phyloP scores from a whole-genome alignment of 2,329 filamentous ascomycete species.

The Hirsutella thompsonii region DNA sequence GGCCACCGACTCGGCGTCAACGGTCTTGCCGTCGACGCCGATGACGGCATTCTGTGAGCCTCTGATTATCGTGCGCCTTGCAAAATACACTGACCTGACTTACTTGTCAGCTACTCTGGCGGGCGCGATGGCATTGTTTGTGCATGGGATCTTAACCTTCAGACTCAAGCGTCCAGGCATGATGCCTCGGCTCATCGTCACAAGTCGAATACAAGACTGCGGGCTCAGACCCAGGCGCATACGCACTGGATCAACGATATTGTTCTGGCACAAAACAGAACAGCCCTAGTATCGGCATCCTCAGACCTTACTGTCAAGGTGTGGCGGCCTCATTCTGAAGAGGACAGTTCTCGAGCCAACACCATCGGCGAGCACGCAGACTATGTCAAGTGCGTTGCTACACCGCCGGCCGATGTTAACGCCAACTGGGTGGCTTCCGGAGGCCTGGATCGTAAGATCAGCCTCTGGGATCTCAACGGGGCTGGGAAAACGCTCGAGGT shows the following conservation, averaged over 20 bases:
- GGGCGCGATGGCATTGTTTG: slow-evolving; percentile 92
- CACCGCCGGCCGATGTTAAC: slow-evolving; percentile 46
- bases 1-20: slow-evolving; percentile 93
- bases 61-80: not conserved
- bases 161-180: slow-evolving; percentile 32
- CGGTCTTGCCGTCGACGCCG: slow-evolving; percentile 75
- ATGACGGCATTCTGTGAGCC: slow-evolving; percentile 74
- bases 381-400: slow-evolving; percentile 90
- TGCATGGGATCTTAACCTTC: slow-evolving; percentile 79
- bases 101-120: slow-evolving; percentile 65
- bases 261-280: slow-evolving; percentile 62
- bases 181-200: slow-evolving; percentile 11
- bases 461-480: slow-evolving; percentile 85
- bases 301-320: slow-evolving; percentile 91
- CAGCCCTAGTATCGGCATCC: slow-evolving; percentile 74
- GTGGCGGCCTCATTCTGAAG: slow-evolving; percentile 63
- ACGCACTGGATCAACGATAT: slow-evolving; percentile 97
- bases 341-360: slow-evolving; percentile 36
- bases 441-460: slow-evolving; percentile 83
- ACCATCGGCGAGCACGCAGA: slow-evolving; percentile 89
- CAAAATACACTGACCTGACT: not conserved
- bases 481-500: slow-evolving; percentile 79
- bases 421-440: slow-evolving; percentile 87
- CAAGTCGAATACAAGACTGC: slow-evolving; percentile 40
- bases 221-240: slow-evolving; percentile 57